Base-by-base conservation (phyloP, 1,284 basidiomycete genomes). In the Ganoderma multipileum region DNA sequence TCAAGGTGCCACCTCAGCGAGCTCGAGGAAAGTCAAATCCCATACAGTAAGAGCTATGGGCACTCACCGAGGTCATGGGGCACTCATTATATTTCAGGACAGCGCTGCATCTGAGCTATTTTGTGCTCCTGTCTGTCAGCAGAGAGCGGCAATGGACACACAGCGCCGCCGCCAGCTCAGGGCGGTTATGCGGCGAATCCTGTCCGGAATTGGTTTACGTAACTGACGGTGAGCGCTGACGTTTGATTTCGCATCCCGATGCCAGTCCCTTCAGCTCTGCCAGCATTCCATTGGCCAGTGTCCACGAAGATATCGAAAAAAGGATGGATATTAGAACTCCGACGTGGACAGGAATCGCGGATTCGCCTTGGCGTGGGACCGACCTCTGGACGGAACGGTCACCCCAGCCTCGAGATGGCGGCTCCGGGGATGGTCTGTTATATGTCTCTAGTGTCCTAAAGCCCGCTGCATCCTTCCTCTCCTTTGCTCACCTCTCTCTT, bases 81-180 rank as follows among this genome's bases (percentile, higher is more conserved):
- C 30, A 18, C 28, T 30, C 23, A 26, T 50, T n/a, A 23, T n/a
- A 23, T 9, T 47, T 23, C 52, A 30, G 52, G 52, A 54, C 12
- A 30, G 72, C 52, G 81, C 81, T 59, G 84, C 5, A 30, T 18
- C 52, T 7, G 52, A 16, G 16, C 28, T 30, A 28, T 55, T 50
- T 55, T 18, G 6, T 16, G 7, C 52, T 55, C 52, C 52, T 55
- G 52, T 55, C 28, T 55, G 52, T 30, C 52, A 55, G 52, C 28
- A 55, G 52, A 26, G 50, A 9, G 11, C 50, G 50, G 26, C 44
- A 52, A 26, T 28, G 52, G 52, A 16, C 18, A 30, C 33, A 30
- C 28, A 55, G 52, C 30, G 52, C 11, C 28, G 52, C 30, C 52
- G 30, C 14, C 28, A 55, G 28, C 30, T 20, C n/a, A 50, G 9